Evolutionary conservation across 2,329 filamentous ascomycete genomes (phyloP).

Genomic region (Cytospora piceae): DNA sequence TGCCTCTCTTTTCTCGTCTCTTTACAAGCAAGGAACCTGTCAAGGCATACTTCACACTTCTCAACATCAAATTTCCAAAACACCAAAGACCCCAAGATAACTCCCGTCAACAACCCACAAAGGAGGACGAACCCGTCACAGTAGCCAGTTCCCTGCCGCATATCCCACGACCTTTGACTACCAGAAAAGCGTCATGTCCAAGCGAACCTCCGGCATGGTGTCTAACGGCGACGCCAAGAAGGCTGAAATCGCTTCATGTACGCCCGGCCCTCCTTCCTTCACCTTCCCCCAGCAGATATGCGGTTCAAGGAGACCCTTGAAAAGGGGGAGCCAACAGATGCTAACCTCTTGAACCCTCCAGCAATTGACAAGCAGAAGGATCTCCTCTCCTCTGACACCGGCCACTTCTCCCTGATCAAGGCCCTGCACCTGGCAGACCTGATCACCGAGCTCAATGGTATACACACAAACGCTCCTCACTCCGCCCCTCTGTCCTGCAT

Average conservation of each 20-base stretch:
- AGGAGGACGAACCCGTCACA: not conserved
- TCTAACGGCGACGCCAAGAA: constrained; percentile 29
- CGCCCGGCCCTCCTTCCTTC: not conserved
- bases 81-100: not conserved
- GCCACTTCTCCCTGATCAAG: constrained; percentile 72
- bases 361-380: constrained; percentile 76
- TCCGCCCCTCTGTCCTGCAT: not conserved
- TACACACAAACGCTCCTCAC: not conserved
- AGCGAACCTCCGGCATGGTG: constrained; percentile 24
- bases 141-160: not conserved
- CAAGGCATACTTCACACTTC: not conserved
- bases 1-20: not conserved
- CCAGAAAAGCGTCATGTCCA: constrained; percentile 24
- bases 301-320: not conserved
- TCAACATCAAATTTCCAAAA: not conserved
- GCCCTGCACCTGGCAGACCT: constrained; percentile 80
- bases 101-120: not conserved
- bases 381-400: constrained; percentile 69
- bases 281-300: constrained; percentile 24
- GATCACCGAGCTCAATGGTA: constrained; percentile 82
- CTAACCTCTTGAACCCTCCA: constrained; percentile 37
- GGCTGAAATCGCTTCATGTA: constrained; percentile 20
- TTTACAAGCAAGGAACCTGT: not conserved
- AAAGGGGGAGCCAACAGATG: not conserved
- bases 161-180: not conserved